Base-by-base conservation (phyloP, 148 eudicot species). In the Linanthus parryae region DNA sequence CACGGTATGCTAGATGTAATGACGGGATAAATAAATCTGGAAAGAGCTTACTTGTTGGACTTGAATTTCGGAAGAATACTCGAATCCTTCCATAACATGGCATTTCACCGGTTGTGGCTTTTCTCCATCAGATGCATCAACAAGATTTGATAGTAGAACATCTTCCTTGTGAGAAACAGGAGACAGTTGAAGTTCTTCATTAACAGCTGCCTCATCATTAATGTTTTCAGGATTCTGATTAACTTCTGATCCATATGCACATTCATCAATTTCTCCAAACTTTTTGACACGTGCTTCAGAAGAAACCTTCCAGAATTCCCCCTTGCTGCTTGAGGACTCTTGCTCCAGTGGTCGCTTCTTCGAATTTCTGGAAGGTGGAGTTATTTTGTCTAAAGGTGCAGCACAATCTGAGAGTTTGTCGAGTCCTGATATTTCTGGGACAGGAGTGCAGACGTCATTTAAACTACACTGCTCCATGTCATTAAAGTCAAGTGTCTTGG, bases 401-500 rank as follows among this genome's bases (percentile, higher is more conserved):
- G 54, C 48, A 59, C 48, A 59, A 27, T 63, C 54, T 17, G 62
- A 27, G 30, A 52, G 63, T 48, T 36, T 48, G 12, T 33, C 59
- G 34, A 33, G 48, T 36, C 41, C 58, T 62, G 41, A 50, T 26
- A 21, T 48, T 49, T 46, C 61, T 48, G 37, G 28, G 10, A 19
- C 33, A 22, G 59, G 58, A 48, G 40, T 43, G 45, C 10, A 51
- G 20, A 9, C n/a, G 33, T 65, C 62, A 35, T 43, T 26, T 36
- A 44, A 29, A 62, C 27, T 45, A 58, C 35, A 39, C 37, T 71
- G 70, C 57, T 69, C 86, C 39, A 38, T 39, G 13, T 66, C 71
- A 56, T 69, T 65, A 54, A 72, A 80, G 58, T 66, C 75, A 44
- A 74, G 79, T 44, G 71, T 71, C 56, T 73, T 71, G 29, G 76